These are phyloP conservation scores for Talaromyces piceae DNA, from an alignment of 2,329 filamentous ascomycete genomes.

Conservation along the genomic window DNA sequence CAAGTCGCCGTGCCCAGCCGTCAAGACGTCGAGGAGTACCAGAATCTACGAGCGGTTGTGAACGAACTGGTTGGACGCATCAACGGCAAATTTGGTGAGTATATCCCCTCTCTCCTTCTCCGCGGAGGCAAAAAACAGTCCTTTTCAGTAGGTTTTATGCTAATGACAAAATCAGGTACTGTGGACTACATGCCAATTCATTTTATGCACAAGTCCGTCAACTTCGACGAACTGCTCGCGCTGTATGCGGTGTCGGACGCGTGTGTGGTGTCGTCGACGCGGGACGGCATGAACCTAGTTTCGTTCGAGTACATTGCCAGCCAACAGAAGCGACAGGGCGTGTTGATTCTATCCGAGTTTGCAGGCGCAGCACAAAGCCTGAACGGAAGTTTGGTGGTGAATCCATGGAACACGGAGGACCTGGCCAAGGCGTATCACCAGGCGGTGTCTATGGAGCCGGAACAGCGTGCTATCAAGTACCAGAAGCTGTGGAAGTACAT, in stretches of 20 bases:
- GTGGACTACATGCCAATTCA: slow-evolving; percentile 99
- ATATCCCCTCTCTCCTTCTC: too few species aligned
- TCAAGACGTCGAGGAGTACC: slow-evolving; percentile 95
- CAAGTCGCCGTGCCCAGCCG: slow-evolving; percentile 93
- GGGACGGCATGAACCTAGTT: slow-evolving; percentile 97
- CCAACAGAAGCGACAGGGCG: slow-evolving; percentile 81
- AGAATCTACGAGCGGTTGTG: slow-evolving; percentile 88
- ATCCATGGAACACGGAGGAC: slow-evolving; percentile 98
- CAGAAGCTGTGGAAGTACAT: slow-evolving; percentile 90
- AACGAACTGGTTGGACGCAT: slow-evolving; percentile 96
- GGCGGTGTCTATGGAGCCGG: slow-evolving; percentile 90
- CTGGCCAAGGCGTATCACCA: slow-evolving; percentile 88
- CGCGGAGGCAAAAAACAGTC: too few species aligned
- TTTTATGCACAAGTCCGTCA: slow-evolving; percentile 93
- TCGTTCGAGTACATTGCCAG: slow-evolving; percentile 97
- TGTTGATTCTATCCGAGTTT: slow-evolving; percentile 94
- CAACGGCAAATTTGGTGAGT: slow-evolving; percentile 79
- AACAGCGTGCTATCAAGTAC: slow-evolving; percentile 80
- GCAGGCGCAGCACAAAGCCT: slow-evolving; percentile 91
- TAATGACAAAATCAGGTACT: slow-evolving; percentile 52
- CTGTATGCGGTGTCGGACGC: slow-evolving; percentile 89
- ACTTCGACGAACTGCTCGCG: slow-evolving; percentile 88
- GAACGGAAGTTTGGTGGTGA: slow-evolving; percentile 88
- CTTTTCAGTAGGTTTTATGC: too few species aligned
- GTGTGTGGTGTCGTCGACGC: slow-evolving; percentile 87